phyloP scores from a whole-genome alignment of 805 yeast genomes.

The Candida qinlingensis region DNA sequence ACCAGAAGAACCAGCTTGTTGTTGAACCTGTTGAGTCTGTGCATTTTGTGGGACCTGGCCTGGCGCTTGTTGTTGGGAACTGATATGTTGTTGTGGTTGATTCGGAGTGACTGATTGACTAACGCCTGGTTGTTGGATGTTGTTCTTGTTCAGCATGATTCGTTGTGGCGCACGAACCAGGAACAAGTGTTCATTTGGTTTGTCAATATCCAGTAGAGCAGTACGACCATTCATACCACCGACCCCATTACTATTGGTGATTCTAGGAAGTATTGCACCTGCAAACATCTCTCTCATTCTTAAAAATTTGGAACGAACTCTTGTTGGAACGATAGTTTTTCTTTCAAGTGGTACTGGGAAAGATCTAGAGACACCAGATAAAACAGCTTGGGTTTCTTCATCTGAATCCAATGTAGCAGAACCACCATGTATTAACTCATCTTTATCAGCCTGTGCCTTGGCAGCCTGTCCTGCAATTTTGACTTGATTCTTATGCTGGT shows the following conservation, averaged over 20 bases:
- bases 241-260: conserved; percentile 48
- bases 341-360: conserved; percentile 81
- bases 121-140: conserved; percentile 7
- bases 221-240: conserved; percentile 82
- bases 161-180: conserved; percentile 48
- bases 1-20: conserved; percentile 10
- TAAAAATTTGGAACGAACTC: conserved; percentile 66
- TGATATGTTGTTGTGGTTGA: conserved; percentile 7
- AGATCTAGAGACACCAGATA: conserved; percentile 81
- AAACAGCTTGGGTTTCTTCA: conserved; percentile 86
- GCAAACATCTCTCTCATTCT: conserved; percentile 95
- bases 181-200: conserved; percentile 58
- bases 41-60: conserved; percentile 7
- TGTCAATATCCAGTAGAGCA: conserved; percentile 67
- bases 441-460: conserved; percentile 71
- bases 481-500: conserved; percentile 90
- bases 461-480: conserved; percentile 80
- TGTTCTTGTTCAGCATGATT: conserved; percentile 21
- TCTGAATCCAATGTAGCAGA: conserved; percentile 53
- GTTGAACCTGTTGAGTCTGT: conserved; percentile 12
- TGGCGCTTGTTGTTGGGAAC: conserved; percentile 10
- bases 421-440: conserved; percentile 48
- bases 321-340: conserved; percentile 62
- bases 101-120: conserved; percentile 1
- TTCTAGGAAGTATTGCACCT: conserved; percentile 66